phyloP scores from a whole-genome alignment of 2,329 filamentous ascomycete genomes.

The Alternaria sp. region DNA sequence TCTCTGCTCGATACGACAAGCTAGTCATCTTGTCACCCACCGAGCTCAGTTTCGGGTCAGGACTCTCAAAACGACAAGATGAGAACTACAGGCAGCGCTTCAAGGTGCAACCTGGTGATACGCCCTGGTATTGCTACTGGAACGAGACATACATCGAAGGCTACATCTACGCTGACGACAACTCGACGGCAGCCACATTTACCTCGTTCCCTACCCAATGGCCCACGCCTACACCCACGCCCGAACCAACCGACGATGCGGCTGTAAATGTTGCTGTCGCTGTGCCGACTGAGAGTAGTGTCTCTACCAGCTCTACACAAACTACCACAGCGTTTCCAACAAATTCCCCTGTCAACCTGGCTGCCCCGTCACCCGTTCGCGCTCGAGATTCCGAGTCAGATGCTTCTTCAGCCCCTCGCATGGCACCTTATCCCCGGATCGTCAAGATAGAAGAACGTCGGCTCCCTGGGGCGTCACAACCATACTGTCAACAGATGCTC shows the following conservation, averaged over 20 bases:
- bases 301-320: constrained; percentile 13
- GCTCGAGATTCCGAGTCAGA: constrained; percentile 23
- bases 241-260: constrained; percentile 14
- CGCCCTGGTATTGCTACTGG: constrained; percentile 74
- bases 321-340: constrained; percentile 9
- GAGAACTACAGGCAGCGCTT: constrained; percentile 48
- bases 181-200: constrained; percentile 50
- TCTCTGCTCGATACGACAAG: constrained; percentile 68
- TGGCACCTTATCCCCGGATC: constrained; percentile 59
- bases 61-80: constrained; percentile 28
- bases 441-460: constrained; percentile 72
- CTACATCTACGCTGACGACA: constrained; percentile 68
- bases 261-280: constrained; percentile 14
- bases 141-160: constrained; percentile 70
- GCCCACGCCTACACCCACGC: constrained; percentile 18
- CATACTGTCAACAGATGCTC: constrained; percentile 71
- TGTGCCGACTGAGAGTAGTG: constrained; percentile 1
- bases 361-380: not conserved
- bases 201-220: constrained; percentile 33
- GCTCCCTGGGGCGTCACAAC: constrained; percentile 53
- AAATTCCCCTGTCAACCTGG: constrained; percentile 6
- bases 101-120: constrained; percentile 60
- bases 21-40: constrained; percentile 61
- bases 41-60: constrained; percentile 41
- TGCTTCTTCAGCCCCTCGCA: constrained; percentile 27